Base-by-base conservation (phyloP, 352 stramenopile genomes). In the Peronosclerospora sorghi region DNA sequence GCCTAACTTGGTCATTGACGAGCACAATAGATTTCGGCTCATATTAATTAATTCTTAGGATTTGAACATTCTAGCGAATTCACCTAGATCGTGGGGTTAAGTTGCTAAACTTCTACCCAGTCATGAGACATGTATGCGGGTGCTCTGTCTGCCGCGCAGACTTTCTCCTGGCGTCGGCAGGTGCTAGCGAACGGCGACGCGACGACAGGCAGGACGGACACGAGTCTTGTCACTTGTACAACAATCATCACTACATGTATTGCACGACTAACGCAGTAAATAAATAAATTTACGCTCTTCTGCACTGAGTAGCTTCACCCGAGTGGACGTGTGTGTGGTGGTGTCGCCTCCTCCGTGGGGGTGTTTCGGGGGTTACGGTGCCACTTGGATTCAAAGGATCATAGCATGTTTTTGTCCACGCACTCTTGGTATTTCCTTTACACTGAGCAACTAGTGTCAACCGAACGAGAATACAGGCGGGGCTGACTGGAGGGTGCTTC, bases 401-500 rank as follows among this genome's bases (percentile, higher is more conserved):
- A 6, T 10, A 30, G 6, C 26, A 7, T 54, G 10, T 13, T 34
- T 12, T 34, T 15, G 2, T 34, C 8, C 28, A 15, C 28, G n/a
- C 28, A 34, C 10, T 34, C 28, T 34, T 9, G 5, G 0, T 12
- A 30, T 35, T 5, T 27, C n/a, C 41, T 13, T 46, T 51, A 55
- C 32, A 62, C 47, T 15, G 42, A 61, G 35, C 54, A 55, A 40
- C 36, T 46, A 8, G 56, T 43, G 51, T 61, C 48, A 12, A 64
- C 59, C 1, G 43, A 59, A 10, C 40, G 39, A 5, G 45, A 35
- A 28, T 45, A 27, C 30, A 45, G 51, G n/a, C 52, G 14, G 15
- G 41, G 45, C 19, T 68, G 61, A 24, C 41, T 73, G 32, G 65
- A 48, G 14, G 73, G 73, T 30, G 71, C 73, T 39, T 86, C 70